Conservation (phyloP, 441 rosid genomes). For the Populus hybrid region DNA sequence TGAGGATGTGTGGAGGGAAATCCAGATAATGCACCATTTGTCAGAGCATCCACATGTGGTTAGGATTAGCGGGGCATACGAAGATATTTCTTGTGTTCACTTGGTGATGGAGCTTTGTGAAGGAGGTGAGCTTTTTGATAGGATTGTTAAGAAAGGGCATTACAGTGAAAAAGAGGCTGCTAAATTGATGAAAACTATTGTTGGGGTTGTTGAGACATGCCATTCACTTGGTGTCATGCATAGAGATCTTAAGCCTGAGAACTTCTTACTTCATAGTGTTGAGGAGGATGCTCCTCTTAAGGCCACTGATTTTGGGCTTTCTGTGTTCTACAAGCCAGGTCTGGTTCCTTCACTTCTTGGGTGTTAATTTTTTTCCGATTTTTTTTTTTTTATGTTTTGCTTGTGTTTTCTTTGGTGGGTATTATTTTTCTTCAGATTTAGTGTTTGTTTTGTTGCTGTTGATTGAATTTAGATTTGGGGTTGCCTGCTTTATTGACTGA, state of each 20-base stretch:
- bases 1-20: slow-evolving; percentile 81
- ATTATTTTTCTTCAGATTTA: slow-evolving; percentile 30
- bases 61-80: slow-evolving; percentile 62
- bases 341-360: background rate
- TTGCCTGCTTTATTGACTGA: background rate
- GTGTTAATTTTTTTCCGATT: background rate
- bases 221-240: slow-evolving; percentile 86
- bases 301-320: slow-evolving; percentile 85
- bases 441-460: slow-evolving; percentile 19
- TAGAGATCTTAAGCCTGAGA: slow-evolving; percentile 51
- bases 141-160: slow-evolving; percentile 74
- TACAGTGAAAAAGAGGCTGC: slow-evolving; percentile 83
- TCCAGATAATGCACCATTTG: slow-evolving; percentile 89
- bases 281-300: slow-evolving; percentile 71
- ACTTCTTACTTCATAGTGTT: slow-evolving; percentile 62
- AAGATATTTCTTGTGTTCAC: slow-evolving; percentile 64
- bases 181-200: slow-evolving; percentile 73
- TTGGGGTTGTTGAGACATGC: slow-evolving; percentile 69
- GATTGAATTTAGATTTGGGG: background rate
- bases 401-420: background rate
- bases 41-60: slow-evolving; percentile 74
- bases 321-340: slow-evolving; percentile 84
- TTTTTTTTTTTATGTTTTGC: background rate
- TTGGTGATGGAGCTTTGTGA: slow-evolving; percentile 87
- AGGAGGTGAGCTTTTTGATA: slow-evolving; percentile 84